Evolutionary conservation across 2,329 filamentous ascomycete genomes (phyloP).

Genomic region (Alternaria tenuissima): DNA sequence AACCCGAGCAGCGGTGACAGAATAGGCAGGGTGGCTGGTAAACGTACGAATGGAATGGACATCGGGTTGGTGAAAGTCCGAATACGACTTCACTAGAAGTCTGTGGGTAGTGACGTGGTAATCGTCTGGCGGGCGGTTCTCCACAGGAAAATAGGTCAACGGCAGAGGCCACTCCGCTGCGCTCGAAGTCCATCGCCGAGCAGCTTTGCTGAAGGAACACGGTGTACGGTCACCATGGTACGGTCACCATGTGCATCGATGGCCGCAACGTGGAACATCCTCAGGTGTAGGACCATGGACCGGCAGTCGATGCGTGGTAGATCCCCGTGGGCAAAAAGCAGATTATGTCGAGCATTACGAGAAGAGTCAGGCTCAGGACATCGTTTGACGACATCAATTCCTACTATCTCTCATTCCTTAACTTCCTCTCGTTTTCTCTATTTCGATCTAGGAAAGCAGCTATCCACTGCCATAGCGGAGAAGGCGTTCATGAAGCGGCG

Average conservation of each 20-base stretch:
- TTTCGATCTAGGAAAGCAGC: neutral
- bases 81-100: conserved; percentile 3
- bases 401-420: neutral
- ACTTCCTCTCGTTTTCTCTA: neutral
- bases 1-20: neutral
- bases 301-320: neutral
- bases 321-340: neutral
- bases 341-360: neutral
- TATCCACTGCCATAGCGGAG: neutral
- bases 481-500: too few species aligned
- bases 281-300: neutral
- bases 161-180: neutral
- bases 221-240: neutral
- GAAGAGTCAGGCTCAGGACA: neutral
- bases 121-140: neutral
- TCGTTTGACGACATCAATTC: neutral
- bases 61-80: neutral
- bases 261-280: neutral
- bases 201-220: neutral
- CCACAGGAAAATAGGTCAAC: neutral
- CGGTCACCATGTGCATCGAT: neutral
- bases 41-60: neutral
- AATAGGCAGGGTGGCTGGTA: neutral
- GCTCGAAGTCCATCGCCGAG: neutral
- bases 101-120: conserved; percentile 4